A percentile compares a stretch with the other conserved stretches of the same genome.
These are phyloP conservation scores for Aphanoascus verrucosus DNA, from an alignment of 2,329 filamentous ascomycete species.

Conservation along the genomic window DNA sequence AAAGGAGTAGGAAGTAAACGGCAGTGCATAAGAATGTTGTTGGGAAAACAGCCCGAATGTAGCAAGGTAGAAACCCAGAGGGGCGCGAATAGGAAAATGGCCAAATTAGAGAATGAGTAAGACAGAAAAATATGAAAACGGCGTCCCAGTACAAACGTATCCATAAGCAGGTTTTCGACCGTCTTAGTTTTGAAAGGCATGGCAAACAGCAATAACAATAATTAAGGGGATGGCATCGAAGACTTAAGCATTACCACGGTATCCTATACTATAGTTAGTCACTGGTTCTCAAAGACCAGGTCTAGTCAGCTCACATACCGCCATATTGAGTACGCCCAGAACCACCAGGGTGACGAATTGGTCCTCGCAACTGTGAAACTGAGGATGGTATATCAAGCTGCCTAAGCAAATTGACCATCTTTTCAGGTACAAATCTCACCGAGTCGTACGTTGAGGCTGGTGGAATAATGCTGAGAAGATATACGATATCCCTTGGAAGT, in stretches of 20 bases:
- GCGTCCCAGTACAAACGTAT: not conserved
- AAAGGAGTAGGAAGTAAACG: not conserved
- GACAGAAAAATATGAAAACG: not conserved
- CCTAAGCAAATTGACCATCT: conserved; percentile 62
- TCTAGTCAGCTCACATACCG: conserved; percentile 21
- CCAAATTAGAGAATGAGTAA: not conserved
- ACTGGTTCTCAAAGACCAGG: not conserved
- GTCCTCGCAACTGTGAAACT: conserved; percentile 29
- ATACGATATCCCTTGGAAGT: conserved; percentile 57
- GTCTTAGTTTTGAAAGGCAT: not conserved
- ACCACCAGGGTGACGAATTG: conserved; percentile 26
- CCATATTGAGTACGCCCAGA: conserved; percentile 24
- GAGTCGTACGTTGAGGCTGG: conserved; percentile 60
- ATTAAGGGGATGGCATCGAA: not conserved
- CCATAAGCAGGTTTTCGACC: not conserved
- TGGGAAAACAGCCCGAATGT: not conserved
- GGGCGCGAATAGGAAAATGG: not conserved
- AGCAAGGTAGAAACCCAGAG: not conserved
- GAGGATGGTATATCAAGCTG: conserved; percentile 54
- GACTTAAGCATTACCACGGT: not conserved
- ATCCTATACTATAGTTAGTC: not conserved
- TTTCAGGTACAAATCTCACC: conserved; percentile 57
- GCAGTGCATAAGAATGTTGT: not conserved
- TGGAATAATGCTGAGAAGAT: conserved; percentile 62
- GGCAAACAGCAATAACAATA: not conserved